Evolutionary conservation across 2,329 filamentous ascomycete genomes (phyloP), one percentile per base, ranked within the genome.

Genomic region (Herpotrichia juniperi): DNA sequence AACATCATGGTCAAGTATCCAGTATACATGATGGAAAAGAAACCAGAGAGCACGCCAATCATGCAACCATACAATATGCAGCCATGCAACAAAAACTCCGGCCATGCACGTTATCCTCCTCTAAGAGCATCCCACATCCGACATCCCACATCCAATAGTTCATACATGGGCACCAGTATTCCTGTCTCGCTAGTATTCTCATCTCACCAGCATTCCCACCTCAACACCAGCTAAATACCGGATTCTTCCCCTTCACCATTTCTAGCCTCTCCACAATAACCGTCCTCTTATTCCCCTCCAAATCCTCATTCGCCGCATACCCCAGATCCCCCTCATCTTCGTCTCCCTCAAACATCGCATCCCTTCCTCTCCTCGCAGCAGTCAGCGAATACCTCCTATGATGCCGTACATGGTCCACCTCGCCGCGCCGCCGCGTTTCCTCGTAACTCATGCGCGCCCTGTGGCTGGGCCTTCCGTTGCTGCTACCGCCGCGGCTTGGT

Each of bases 221-320:
- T 74, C 62, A 97, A 79, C 94, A 99, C 90, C 94, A 99, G 39
- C 90, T 96, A 75, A 99, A 99, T 26, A 99, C 92, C 1, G 94
- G 94, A 70, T 96, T 96, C 72, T 89, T 89, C 69, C 87, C 91
- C 81, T 97, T 97, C 56, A 99, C 94, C 54, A 93, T 90, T 79
- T 99, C 94, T 52, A 99, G 78, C 57, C 94, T 83, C 80, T 99
- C 94, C 42, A 99, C 93, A 79, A 99, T 97, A 42, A 99, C 94
- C 75, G 94, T 96, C 64, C 93, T 85, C 71, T 89, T 87, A 66
- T 92, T 90, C 11, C 90, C 90, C 74, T 97, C 94, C 85, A 96
- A 91, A 22, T 91, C 94, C 72, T 93, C 91, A 0, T 94, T 94
- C 1, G 93, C 93, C 10, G 93, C 91, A 75, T 96, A 99, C 9